Conservation (phyloP, 192 early-diverging fungal species). For the Backusella luteola region DNA sequence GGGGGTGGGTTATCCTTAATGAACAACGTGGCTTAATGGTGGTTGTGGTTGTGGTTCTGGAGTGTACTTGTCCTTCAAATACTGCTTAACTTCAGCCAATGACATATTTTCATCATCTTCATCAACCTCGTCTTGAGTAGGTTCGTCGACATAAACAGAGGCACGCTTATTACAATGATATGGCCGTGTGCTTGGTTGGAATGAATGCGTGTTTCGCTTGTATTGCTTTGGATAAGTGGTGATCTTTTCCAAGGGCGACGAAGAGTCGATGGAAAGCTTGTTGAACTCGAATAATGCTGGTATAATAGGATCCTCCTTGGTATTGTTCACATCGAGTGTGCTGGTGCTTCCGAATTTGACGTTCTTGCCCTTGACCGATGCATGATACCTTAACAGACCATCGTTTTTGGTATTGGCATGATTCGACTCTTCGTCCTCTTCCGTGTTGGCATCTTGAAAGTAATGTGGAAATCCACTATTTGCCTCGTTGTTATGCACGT, state of each 20-base stretch:
- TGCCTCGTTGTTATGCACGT: neutral
- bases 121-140: neutral
- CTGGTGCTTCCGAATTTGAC: neutral
- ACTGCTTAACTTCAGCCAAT: constrained; percentile 6
- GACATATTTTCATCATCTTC: constrained; percentile 1
- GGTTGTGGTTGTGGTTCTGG: neutral
- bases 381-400: neutral
- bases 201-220: neutral
- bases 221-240: neutral
- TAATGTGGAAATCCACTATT: neutral
- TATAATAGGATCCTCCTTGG: neutral
- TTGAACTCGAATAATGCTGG: neutral
- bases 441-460: constrained; percentile 7
- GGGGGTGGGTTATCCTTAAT: neutral
- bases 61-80: neutral
- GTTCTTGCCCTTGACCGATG: neutral
- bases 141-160: neutral
- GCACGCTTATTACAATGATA: neutral
- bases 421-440: neutral
- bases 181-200: neutral
- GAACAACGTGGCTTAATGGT: neutral
- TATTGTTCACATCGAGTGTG: neutral
- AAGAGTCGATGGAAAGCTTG: neutral
- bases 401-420: neutral
- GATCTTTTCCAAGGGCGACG: neutral